phyloP scores from a whole-genome alignment of 257 asterid genomes.

The Salvia splendens region DNA sequence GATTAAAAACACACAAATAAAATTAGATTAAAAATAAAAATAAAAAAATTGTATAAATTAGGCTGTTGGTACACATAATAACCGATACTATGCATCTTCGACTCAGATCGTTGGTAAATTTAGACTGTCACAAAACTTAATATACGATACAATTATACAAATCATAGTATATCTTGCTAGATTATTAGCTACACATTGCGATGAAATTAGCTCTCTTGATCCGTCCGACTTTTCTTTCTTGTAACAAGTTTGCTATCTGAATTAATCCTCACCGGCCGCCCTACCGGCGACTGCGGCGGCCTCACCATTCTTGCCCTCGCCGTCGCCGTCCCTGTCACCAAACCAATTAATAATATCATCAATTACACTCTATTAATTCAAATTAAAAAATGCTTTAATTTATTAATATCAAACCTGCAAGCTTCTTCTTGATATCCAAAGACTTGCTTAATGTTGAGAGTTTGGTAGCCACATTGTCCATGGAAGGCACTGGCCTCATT shows the following conservation, averaged over 20 bases:
- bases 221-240: constrained; percentile 57
- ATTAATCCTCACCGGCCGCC: constrained; percentile 57
- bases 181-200: too few species aligned
- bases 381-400: too few species aligned
- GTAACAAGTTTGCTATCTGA: constrained; percentile 57
- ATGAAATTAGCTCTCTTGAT: constrained; percentile 24
- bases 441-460: constrained; percentile 47
- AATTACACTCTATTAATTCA: too few species aligned
- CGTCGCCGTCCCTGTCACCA: constrained; percentile 60
- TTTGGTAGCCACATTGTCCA: constrained; percentile 42
- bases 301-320: constrained; percentile 58
- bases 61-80: not conserved
- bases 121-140: too few species aligned
- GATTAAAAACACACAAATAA: not conserved
- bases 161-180: too few species aligned
- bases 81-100: too few species aligned
- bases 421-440: constrained; percentile 51
- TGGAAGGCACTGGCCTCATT: constrained; percentile 45
- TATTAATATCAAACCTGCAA: constrained; percentile 42
- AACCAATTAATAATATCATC: not conserved
- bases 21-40: not conserved
- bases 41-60: not conserved
- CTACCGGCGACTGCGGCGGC: constrained; percentile 59
- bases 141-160: too few species aligned
- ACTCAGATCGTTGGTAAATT: too few species aligned